Evolutionary conservation across 352 stramenopile species (phyloP).

Genomic region (Albugo laibachii): DNA sequence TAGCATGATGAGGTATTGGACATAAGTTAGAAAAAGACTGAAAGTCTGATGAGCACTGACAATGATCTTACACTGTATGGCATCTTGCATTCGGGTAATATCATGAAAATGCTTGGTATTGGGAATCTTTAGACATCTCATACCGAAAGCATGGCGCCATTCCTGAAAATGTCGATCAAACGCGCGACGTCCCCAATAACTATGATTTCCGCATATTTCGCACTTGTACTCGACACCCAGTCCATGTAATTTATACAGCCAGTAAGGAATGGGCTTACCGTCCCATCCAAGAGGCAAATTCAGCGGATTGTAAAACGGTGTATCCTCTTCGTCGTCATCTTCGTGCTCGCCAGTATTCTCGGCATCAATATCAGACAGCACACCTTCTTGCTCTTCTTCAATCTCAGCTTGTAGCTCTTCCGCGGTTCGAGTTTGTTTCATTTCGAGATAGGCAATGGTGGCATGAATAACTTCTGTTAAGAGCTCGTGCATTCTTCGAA

Average conservation of each 20-base stretch:
- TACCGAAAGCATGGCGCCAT: conserved; percentile 94
- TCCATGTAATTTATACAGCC: conserved; percentile 99
- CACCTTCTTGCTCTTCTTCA: conserved; percentile 67
- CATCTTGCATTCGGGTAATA: conserved; percentile 96
- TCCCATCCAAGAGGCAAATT: conserved; percentile 97
- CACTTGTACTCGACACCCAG: conserved; percentile 97
- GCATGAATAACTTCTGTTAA: conserved; percentile 68
- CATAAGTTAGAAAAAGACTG: background rate
- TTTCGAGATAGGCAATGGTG: conserved; percentile 67
- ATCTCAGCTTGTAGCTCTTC: conserved; percentile 75
- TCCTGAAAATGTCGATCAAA: conserved; percentile 98
- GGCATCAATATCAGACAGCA: conserved; percentile 62
- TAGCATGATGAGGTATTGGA: conserved; percentile 5
- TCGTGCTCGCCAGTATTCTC: conserved; percentile 53
- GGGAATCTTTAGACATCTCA: conserved; percentile 96
- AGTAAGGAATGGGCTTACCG: conserved; percentile 98
- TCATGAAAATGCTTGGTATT: conserved; percentile 99
- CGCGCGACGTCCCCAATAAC: conserved; percentile 89
- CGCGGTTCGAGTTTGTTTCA: conserved; percentile 77
- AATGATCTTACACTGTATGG: conserved; percentile 40
- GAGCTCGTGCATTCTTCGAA: conserved; percentile 50
- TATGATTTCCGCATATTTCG: conserved; percentile 98
- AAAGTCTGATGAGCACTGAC: conserved; percentile 1
- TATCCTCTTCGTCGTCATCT: conserved; percentile 81
- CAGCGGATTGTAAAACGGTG: conserved; percentile 97